These are phyloP conservation scores for Gyrodon lividus DNA, from an alignment of 768 basidiomycete genomes.

Conservation along the genomic window DNA sequence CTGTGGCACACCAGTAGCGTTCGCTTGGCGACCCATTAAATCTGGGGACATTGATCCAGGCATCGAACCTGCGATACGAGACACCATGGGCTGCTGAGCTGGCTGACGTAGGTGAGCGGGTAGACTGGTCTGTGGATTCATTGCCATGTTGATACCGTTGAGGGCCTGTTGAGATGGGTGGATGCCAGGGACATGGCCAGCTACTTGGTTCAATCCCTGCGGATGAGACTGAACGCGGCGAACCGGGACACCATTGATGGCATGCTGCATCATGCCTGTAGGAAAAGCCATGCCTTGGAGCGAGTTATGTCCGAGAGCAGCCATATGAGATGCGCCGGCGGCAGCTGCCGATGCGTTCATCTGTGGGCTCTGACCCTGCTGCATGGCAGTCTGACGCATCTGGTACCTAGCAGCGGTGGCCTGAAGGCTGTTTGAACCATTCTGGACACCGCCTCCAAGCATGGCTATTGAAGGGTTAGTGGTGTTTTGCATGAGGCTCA, in stretches of 20 bases:
- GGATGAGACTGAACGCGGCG: slow-evolving; percentile 64
- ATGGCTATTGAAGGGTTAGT: slow-evolving; percentile 40
- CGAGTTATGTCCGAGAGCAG: slow-evolving; percentile 34
- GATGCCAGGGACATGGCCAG: slow-evolving; percentile 35
- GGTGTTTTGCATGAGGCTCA: slow-evolving; percentile 37
- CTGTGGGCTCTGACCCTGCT: slow-evolving; percentile 38
- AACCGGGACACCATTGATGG: slow-evolving; percentile 34
- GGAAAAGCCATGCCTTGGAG: slow-evolving; percentile 44
- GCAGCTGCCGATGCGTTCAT: slow-evolving; percentile 29
- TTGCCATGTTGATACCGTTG: slow-evolving; percentile 41
- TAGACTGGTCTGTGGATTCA: slow-evolving; percentile 46
- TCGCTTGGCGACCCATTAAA: slow-evolving; percentile 42
- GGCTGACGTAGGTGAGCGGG: slow-evolving; percentile 35
- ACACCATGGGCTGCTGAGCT: slow-evolving; percentile 35
- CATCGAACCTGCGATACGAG: slow-evolving; percentile 32
- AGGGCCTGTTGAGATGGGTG: slow-evolving; percentile 36
- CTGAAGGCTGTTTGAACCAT: slow-evolving; percentile 25
- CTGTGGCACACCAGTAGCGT: slow-evolving; percentile 40
- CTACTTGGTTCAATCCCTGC: slow-evolving; percentile 41
- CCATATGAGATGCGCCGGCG: slow-evolving; percentile 29
- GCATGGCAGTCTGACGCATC: slow-evolving; percentile 38
- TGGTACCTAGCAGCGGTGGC: slow-evolving; percentile 23
- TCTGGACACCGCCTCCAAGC: slow-evolving; percentile 32
- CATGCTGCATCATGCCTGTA: slow-evolving; percentile 41
- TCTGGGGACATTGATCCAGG: slow-evolving; percentile 43